These are phyloP conservation scores for Clavispora phyllophila DNA, from an alignment of 805 yeast genomes.

Conservation along the genomic window DNA sequence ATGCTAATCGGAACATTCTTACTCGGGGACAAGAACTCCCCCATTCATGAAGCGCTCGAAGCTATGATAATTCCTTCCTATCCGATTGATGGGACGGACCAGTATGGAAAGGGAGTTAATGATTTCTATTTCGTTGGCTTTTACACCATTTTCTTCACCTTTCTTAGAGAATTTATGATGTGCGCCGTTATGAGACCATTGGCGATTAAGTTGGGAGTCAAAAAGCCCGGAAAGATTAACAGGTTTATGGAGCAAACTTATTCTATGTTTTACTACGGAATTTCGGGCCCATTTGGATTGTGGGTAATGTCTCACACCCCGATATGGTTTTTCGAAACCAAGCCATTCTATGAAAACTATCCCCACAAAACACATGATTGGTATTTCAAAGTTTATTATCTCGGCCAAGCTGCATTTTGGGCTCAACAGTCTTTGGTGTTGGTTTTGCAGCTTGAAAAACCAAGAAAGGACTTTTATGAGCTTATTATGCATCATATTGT, in stretches of 20 bases:
- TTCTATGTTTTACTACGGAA: slow-evolving; percentile 72
- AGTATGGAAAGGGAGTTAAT: slow-evolving; percentile 81
- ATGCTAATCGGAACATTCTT: slow-evolving; percentile 26
- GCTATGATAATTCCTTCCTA: slow-evolving; percentile 65
- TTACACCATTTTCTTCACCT: slow-evolving; percentile 84
- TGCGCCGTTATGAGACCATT: slow-evolving; percentile 71
- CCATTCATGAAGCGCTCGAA: slow-evolving; percentile 52
- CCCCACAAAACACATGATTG: slow-evolving; percentile 77
- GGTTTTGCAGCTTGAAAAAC: slow-evolving; percentile 82
- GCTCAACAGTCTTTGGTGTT: slow-evolving; percentile 88
- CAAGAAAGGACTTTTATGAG: slow-evolving; percentile 90
- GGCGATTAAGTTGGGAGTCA: slow-evolving; percentile 51
- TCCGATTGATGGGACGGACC: slow-evolving; percentile 52
- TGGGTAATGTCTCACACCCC: slow-evolving; percentile 80
- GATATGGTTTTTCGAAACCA: slow-evolving; percentile 85
- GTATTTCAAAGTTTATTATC: slow-evolving; percentile 73
- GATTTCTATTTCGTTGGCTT: slow-evolving; percentile 78
- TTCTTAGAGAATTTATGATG: slow-evolving; percentile 87
- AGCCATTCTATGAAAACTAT: slow-evolving; percentile 69
- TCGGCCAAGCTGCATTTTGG: slow-evolving; percentile 97
- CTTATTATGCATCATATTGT: slow-evolving; percentile 89
- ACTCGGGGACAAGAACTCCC: slow-evolving; percentile 50
- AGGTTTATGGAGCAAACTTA: slow-evolving; percentile 94
- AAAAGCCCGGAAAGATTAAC: slow-evolving; percentile 50
- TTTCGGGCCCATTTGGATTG: slow-evolving; percentile 81